Base-by-base conservation (phyloP, 106 monocot species). In the Iris macrosiphon region DNA sequence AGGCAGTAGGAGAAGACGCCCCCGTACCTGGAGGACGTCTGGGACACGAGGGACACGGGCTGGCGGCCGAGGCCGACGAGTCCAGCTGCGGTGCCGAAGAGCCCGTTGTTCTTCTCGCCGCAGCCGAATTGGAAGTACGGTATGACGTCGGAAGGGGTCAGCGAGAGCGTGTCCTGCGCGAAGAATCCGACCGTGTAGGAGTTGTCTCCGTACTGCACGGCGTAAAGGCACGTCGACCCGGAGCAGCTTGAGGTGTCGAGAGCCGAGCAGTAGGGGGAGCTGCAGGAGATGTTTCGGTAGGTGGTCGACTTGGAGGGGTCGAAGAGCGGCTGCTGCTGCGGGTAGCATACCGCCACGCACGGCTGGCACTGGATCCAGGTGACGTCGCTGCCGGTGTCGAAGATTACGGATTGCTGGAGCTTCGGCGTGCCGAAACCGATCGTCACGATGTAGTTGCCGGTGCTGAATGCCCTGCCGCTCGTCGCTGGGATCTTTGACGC, bases 1-100 rank as follows among this genome's bases (percentile, higher is more conserved):
- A 79, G 54, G 49, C 79, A 79, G 59, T 79, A 79, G 3, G 79
- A 79, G 52, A 79, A 79, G 3, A 45, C 41, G 8, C 42, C 55
- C 13, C 60, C 49, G 16, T 53, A 69, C 20, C 29, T 48, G 4
- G 15, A 7, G 0, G 53, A 10, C 1, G 79, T 60, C 12, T 79
- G 79, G 7, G 59, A 63, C 12, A 74, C 49, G 9, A 79, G 20
- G 1, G 79, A 79, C 7, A 41, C 35, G 5, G 30, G 11, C 1
- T 41, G 34, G 4, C 73, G 63, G 39, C 79, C 79, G 7, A 79
- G 63, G 3, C 79, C 79, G 4, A 74, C 35, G 2, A 74, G 35
- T 3, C 79, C 79, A 14, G 46, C 69, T 3, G 55, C 37, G 31
- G 32, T 18, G 1, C 56, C 68, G 50, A 68, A 79, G 0, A 59